Evolutionary conservation across 805 yeast genomes (phyloP), one percentile per base, ranked within the genome.

Genomic region (Wickerhamomyces hampshirensis): DNA sequence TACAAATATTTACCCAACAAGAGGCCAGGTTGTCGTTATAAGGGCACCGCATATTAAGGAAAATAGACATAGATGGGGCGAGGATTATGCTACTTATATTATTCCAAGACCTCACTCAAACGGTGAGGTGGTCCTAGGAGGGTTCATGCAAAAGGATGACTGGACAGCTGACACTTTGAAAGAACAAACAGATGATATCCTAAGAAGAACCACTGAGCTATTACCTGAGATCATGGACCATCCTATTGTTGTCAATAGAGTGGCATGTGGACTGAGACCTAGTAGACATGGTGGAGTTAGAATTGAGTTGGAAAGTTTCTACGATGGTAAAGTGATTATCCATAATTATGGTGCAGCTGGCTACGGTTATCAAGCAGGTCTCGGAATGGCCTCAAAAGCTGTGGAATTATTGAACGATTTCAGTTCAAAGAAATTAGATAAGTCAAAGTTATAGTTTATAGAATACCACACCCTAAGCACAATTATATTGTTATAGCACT

Each of bases 11-110:
- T 81, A 77, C 46, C 91, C 95, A 6, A 75, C 84, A 1, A 65
- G 95, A 40, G 95, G 95, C 5, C 94, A 84, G 52, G 87, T 84
- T 18, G 80, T 83, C 14, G 79, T 83, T 8, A 68, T 84, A 16
- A 71, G 67, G 42, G 86, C 87, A 0, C 87, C 88, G 3, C 83
- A 80, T 47, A 65, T 83, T 41, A 62, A 62, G 23, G 77, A 75
- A 47, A 83, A 81, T 54, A 60, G 58, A 42, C 52, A 75, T 66
- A 60, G 75, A 35, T 78, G 84, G 84, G 81, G 82, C n/a, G 59
- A 55, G 4, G 73, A 69, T 33, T 66, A 63, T 40, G 76, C 84
- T 4, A 80, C 87, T 1, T 84, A 84, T 47, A 67, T 78, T 34
- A 84, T 84, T 54, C 86, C 86, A 38, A 69, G 91, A 43, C 87